phyloP scores from a whole-genome alignment of 2,329 filamentous ascomycete species.

The Fusarium sacchari region DNA sequence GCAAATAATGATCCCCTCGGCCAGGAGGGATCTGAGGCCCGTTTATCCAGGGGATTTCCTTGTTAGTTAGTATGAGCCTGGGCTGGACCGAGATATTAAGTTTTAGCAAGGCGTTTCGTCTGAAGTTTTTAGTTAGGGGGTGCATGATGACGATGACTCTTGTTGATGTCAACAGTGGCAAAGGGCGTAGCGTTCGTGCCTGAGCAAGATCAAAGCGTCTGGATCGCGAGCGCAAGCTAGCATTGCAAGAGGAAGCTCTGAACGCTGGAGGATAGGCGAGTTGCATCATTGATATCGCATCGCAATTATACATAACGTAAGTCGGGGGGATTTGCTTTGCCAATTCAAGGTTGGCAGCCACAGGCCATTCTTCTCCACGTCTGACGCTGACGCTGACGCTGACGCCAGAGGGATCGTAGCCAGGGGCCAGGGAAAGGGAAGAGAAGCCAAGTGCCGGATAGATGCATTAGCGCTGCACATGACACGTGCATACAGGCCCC shows the following conservation, averaged over 20 bases:
- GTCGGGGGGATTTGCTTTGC: background rate
- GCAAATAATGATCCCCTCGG: background rate
- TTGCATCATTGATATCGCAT: constrained; percentile 24
- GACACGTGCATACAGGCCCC: constrained; percentile 4
- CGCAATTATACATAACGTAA: background rate
- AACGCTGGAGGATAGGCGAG: background rate
- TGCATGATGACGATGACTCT: constrained; percentile 28
- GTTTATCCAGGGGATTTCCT: constrained; percentile 20
- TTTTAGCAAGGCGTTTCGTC: background rate
- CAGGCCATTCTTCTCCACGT: constrained; percentile 5
- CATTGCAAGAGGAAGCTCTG: background rate
- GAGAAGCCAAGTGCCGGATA: constrained; percentile 23
- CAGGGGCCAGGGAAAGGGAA: constrained; percentile 1
- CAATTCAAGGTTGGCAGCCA: constrained; percentile 10
- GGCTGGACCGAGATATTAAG: background rate
- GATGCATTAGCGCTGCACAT: constrained; percentile 31
- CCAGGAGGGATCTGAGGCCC: background rate
- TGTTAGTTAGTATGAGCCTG: background rate
- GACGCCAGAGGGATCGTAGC: constrained; percentile 24
- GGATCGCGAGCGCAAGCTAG: background rate
- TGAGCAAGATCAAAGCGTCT: constrained; percentile 25
- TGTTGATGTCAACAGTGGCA: constrained; percentile 23
- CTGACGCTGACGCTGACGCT: constrained; percentile 8
- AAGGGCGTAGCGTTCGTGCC: constrained; percentile 14
- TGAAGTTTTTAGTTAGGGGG: constrained; percentile 15